Base-by-base conservation (phyloP, 768 basidiomycete species). In the Tricholoma terreum region DNA sequence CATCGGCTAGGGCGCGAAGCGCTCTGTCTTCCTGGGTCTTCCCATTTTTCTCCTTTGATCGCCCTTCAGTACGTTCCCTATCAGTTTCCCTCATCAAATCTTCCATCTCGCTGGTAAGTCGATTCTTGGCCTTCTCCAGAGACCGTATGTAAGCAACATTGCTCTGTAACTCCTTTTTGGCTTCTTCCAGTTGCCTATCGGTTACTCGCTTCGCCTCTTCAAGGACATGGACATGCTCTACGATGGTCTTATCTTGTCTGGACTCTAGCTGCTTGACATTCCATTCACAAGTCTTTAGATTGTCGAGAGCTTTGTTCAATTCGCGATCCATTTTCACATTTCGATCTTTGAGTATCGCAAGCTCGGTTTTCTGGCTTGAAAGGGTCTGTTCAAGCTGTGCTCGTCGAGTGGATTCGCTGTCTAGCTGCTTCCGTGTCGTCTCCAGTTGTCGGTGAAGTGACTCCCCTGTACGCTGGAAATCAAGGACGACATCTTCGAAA, bases 121-220 rank as follows among this genome's bases (percentile, higher is more conserved):
- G 81, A 27, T 77, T 71, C 69, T 89, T 91, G 4, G 88, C 85
- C 67, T 92, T 89, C 72, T 95, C 90, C 24, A 96, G 77, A n/a
- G 91, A 92, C 40, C 88, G 86, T 61, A 95, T 90, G 62, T 93
- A 87, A 1, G 80, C 78, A 5, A 78, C 80, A 42, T 90, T 86
- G 58, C 86, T 85, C 69, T 86, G 80, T 31, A 96, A 71, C 68
- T 96, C 93, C 17, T 78, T 71, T 55, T 90, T 87, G 0, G 94
- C 89, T 2, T 92, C 90, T 17, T 79, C 83, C 14, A 98, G 84
- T 67, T 97, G 92, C 36, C 89, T 84, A 69, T 98, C 96, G 1
- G 96, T 95, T 56, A 96, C 86, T 34, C 86, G 86, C 71, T 98
- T 98, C 14, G 96, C 96, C 68, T 95, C 92, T 69, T 98, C 94